phyloP scores from a whole-genome alignment of 106 monocot genomes.

The Chionographis japonica region DNA sequence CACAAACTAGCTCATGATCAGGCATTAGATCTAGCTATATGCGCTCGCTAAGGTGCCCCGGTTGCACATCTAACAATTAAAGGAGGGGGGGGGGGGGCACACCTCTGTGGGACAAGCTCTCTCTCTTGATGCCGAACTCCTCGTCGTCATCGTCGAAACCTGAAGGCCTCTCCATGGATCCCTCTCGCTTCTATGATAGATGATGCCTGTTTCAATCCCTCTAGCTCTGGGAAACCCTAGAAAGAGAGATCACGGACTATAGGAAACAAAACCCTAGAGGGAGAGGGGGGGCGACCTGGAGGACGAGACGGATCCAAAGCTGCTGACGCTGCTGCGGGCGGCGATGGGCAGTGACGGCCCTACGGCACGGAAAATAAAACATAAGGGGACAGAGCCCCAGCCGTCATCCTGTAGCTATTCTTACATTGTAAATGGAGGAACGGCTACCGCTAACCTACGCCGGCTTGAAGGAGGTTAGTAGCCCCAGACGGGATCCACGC shows the following conservation, averaged over 20 bases:
- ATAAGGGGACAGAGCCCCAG: not conserved
- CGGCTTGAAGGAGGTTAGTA: too few relatives aligned
- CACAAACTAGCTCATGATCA: too few relatives aligned
- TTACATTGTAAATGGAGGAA: too few relatives aligned
- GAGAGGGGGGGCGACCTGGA: too few relatives aligned
- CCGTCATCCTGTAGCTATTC: not conserved
- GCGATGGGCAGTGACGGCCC: slow-evolving; percentile 28
- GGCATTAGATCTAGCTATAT: too few relatives aligned
- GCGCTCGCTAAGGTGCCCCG: too few relatives aligned
- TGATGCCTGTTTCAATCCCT: not conserved
- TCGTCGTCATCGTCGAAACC: slow-evolving; percentile 30
- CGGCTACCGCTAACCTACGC: too few relatives aligned
- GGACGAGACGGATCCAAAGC: slow-evolving; percentile 5
- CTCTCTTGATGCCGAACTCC: slow-evolving; percentile 14
- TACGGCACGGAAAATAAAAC: slow-evolving; percentile 1
- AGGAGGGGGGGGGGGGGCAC: not conserved
- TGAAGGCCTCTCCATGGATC: slow-evolving; percentile 26
- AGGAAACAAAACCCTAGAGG: too few relatives aligned
- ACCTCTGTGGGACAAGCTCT: slow-evolving; percentile 29
- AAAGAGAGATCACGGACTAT: too few relatives aligned
- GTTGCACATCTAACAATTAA: not conserved
- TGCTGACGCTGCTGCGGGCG: slow-evolving; percentile 11
- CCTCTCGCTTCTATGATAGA: slow-evolving; percentile 5
- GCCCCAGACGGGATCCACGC: too few relatives aligned
- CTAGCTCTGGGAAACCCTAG: not conserved